Percentiles rank a stretch among this genome's conserved stretches.
Evolutionary conservation across 139 green algal species (phyloP).

Genomic region (Coccomyxa sp.): DNA sequence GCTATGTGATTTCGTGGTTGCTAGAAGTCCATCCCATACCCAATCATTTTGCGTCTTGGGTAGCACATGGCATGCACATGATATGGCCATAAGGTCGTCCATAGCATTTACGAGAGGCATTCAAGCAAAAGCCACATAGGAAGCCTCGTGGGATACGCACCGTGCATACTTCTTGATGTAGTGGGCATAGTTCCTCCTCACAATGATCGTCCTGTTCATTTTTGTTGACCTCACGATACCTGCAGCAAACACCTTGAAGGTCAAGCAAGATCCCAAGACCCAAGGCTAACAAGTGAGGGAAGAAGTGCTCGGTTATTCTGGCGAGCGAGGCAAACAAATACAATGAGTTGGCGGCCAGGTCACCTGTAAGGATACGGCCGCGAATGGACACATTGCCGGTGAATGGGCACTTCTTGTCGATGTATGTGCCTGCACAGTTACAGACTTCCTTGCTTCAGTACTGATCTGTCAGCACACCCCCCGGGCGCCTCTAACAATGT

Average conservation of each 20-base stretch:
- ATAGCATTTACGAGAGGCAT: no score
- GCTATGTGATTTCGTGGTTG: no score
- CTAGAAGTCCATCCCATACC: no score
- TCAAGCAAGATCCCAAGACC: background rate
- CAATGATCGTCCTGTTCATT: slow-evolving; percentile 96
- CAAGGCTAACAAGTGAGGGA: background rate
- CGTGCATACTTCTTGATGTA: slow-evolving; percentile 97
- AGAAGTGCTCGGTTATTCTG: background rate
- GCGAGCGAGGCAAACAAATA: background rate
- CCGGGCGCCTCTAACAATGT: background rate
- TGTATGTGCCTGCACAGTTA: slow-evolving; percentile 83
- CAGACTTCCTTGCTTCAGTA: background rate
- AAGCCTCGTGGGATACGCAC: slow-evolving; percentile 21
- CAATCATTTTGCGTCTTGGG: no score
- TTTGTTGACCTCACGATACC: slow-evolving; percentile 91
- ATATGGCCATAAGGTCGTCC: no score
- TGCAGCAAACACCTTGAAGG: slow-evolving; percentile 12
- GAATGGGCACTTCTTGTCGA: slow-evolving; percentile 99
- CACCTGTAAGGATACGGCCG: slow-evolving; percentile 90
- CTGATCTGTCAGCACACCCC: background rate
- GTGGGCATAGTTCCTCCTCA: slow-evolving; percentile 97
- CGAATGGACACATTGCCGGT: slow-evolving; percentile 97
- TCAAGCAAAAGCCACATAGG: no score
- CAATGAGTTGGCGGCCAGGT: background rate
- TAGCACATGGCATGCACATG: no score